A percentile compares a stretch with the other conserved stretches of the same genome.
These are phyloP conservation scores for Mortierella sp. DNA, from an alignment of 371 early-diverging fungal species.

Conservation along the genomic window DNA sequence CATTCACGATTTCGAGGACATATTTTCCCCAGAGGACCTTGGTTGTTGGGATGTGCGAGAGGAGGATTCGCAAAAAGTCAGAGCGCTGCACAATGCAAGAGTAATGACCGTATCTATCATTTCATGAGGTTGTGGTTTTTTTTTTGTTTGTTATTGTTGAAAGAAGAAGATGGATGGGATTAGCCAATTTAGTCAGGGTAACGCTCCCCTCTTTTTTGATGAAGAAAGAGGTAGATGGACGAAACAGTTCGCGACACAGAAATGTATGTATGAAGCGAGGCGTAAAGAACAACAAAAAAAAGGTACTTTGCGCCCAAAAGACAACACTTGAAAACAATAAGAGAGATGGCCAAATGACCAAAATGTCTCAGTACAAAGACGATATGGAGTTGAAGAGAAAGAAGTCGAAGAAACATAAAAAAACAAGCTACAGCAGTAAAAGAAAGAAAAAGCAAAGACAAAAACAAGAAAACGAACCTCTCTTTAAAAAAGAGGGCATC, in stretches of 20 bases:
- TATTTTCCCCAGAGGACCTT: slow-evolving; percentile 36
- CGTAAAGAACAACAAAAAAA: not conserved
- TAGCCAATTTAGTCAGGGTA: not conserved
- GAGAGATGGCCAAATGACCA: not conserved
- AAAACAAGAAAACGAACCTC: slow-evolving; percentile 23
- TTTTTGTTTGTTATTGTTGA: not conserved
- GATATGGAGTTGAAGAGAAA: not conserved
- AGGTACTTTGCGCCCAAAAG: not conserved
- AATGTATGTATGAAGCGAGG: not conserved
- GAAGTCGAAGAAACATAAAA: not conserved
- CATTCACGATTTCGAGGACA: slow-evolving; percentile 44
- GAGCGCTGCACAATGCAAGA: slow-evolving; percentile 29
- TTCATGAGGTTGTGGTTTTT: not conserved
- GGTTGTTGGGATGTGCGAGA: slow-evolving; percentile 17
- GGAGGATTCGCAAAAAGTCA: slow-evolving; percentile 30
- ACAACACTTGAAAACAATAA: not conserved
- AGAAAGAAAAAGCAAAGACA: not conserved
- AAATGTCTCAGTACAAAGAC: not conserved
- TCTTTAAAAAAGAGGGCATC: slow-evolving; percentile 32
- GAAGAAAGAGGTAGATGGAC: not conserved
- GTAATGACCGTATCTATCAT: slow-evolving; percentile 39
- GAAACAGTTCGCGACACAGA: not conserved
- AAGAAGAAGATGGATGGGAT: not conserved
- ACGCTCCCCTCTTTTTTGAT: not conserved
- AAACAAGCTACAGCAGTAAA: not conserved